A percentile compares a stretch with the other conserved stretches of the same genome.
These are phyloP conservation scores for Boechera retrofracta DNA, from an alignment of 345 rosid species.

Conservation along the genomic window DNA sequence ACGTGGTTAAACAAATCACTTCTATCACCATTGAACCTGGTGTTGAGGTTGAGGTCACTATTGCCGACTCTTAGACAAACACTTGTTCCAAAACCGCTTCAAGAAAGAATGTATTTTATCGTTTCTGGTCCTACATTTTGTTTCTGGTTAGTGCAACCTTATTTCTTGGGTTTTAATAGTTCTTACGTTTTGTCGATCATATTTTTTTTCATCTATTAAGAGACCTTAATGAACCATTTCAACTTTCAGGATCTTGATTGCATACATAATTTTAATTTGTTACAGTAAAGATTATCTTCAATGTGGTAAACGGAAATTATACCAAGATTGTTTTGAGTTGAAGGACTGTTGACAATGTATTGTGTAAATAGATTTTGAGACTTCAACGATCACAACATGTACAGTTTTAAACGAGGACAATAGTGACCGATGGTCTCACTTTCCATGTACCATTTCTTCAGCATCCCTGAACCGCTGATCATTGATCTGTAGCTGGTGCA, in stretches of 20 bases:
- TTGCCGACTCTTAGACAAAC: conserved; percentile 47
- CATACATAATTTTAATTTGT: background rate
- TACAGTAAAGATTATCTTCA: background rate
- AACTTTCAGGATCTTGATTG: background rate
- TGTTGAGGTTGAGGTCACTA: conserved; percentile 63
- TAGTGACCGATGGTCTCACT: background rate
- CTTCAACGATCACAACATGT: no score
- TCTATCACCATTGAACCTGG: conserved; percentile 67
- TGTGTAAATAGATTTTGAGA: background rate
- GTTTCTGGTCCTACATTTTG: conserved; percentile 4
- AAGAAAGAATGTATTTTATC: background rate
- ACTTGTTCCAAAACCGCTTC: background rate
- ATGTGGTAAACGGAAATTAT: background rate
- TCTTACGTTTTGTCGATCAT: background rate
- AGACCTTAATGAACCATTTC: background rate
- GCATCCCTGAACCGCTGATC: background rate
- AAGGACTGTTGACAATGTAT: background rate
- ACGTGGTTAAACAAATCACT: conserved; percentile 67
- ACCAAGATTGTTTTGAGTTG: background rate
- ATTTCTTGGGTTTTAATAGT: background rate
- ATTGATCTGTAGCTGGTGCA: background rate
- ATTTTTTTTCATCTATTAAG: background rate
- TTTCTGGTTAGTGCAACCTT: conserved; percentile 16
- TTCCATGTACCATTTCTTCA: background rate
- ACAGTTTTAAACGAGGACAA: no score